A percentile compares a stretch with the other conserved stretches of the same genome.
These are phyloP conservation scores for Mucor velutinosus DNA, from an alignment of 371 early-diverging fungal genomes.

Conservation along the genomic window DNA sequence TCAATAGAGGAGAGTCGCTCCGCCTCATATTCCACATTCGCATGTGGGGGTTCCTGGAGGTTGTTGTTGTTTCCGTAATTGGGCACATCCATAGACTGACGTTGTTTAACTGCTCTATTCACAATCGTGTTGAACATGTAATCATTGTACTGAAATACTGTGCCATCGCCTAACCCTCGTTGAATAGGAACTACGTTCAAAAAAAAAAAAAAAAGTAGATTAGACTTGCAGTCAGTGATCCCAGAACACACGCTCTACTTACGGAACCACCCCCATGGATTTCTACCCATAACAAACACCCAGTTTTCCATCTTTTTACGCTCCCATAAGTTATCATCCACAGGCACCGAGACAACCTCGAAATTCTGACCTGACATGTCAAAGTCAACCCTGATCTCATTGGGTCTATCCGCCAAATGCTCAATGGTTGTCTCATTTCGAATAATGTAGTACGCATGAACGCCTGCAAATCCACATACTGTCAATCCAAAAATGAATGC, in stretches of 20 bases:
- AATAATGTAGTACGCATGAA: slow-evolving; percentile 54
- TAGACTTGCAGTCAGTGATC: not conserved
- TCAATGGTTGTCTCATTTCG: slow-evolving; percentile 62
- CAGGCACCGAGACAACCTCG: slow-evolving; percentile 50
- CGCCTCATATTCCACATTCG: slow-evolving; percentile 6
- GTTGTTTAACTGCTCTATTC: slow-evolving; percentile 46
- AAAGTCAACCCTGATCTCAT: slow-evolving; percentile 49
- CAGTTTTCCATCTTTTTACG: slow-evolving; percentile 44
- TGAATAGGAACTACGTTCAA: slow-evolving; percentile 34
- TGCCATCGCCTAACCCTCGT: slow-evolving; percentile 52
- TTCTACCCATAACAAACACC: slow-evolving; percentile 48
- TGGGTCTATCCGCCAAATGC: slow-evolving; percentile 44
- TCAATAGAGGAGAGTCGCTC: slow-evolving; percentile 20
- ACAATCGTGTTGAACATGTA: slow-evolving; percentile 43
- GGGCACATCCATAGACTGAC: slow-evolving; percentile 10
- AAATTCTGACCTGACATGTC: slow-evolving; percentile 43
- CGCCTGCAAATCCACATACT: slow-evolving; percentile 46
- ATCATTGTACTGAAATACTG: slow-evolving; percentile 53
- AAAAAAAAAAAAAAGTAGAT: no score
- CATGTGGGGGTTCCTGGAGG: not conserved
- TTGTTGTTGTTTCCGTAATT: slow-evolving; percentile 7
- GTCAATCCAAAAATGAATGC: slow-evolving; percentile 49
- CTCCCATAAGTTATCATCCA: slow-evolving; percentile 52
- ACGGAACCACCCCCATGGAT: slow-evolving; percentile 43
- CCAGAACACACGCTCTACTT: slow-evolving; percentile 11